Evolutionary conservation across 2,329 filamentous ascomycete genomes (phyloP).

Genomic region (Pseudogymnoascus sp.): DNA sequence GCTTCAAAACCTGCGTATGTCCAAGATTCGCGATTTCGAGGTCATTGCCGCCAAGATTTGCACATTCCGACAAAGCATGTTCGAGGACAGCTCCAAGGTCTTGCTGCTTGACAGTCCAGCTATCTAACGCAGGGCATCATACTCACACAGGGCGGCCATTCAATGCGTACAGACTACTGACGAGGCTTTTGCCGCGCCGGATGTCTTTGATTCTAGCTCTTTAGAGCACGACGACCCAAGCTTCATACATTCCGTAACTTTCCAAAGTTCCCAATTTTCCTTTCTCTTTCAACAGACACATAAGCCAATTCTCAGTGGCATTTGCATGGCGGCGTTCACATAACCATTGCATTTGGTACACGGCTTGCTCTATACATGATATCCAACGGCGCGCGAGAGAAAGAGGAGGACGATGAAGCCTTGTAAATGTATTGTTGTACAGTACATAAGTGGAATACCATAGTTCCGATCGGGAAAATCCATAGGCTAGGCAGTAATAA

Average conservation of each 20-base stretch:
- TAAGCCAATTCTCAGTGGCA: slow-evolving; percentile 4
- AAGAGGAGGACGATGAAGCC: slow-evolving; percentile 6
- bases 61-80: slow-evolving; percentile 55
- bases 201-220: not conserved
- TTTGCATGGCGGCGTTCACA: slow-evolving; percentile 3
- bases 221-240: slow-evolving; percentile 1
- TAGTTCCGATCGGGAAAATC: not conserved
- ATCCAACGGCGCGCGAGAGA: not conserved
- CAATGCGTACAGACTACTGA: not conserved
- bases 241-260: slow-evolving; percentile 2
- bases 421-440: slow-evolving; percentile 6
- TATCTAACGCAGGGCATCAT: not conserved
- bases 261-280: slow-evolving; percentile 7
- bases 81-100: slow-evolving; percentile 55
- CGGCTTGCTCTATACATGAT: slow-evolving; percentile 4
- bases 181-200: not conserved
- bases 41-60: slow-evolving; percentile 59
- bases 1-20: slow-evolving; percentile 49
- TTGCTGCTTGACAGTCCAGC: slow-evolving; percentile 42
- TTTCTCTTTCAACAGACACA: slow-evolving; percentile 4
- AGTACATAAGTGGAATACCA: slow-evolving; percentile 3
- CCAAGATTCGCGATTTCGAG: slow-evolving; percentile 56
- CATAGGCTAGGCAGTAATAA: slow-evolving; percentile 7
- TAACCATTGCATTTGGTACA: slow-evolving; percentile 1
- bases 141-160: not conserved